Percentiles rank a stretch among this genome's conserved stretches.
phyloP scores from a whole-genome alignment of 164 flowering plant species.

The Aristolochia californica region DNA sequence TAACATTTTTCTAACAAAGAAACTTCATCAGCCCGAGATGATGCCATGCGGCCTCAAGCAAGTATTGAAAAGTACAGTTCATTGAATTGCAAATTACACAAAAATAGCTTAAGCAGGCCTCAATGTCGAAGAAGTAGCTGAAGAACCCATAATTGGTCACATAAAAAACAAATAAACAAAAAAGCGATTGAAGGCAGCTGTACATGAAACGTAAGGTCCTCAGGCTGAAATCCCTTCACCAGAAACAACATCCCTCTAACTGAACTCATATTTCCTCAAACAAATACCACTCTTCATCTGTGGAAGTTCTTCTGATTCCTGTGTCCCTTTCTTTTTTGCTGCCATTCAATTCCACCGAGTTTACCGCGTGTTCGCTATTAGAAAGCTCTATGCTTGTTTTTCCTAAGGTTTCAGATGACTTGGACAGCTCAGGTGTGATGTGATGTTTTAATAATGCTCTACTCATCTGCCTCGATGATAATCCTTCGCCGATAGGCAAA shows the following conservation, averaged over 20 bases:
- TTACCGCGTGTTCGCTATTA: constrained; percentile 6
- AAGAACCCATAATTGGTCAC: too few relatives aligned
- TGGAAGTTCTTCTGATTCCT: constrained; percentile 11
- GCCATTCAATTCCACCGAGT: constrained; percentile 3
- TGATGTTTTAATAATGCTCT: constrained; percentile 47
- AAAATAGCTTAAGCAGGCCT: too few relatives aligned
- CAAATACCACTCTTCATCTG: constrained; percentile 49
- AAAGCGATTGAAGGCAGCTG: too few relatives aligned
- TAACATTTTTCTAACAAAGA: too few relatives aligned
- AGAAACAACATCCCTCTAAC: neutral
- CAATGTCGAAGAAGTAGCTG: too few relatives aligned
- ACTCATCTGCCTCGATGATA: constrained; percentile 54
- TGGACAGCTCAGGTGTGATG: constrained; percentile 27
- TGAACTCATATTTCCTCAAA: constrained; percentile 5
- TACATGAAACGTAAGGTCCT: too few relatives aligned
- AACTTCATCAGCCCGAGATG: too few relatives aligned
- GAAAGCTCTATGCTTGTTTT: constrained; percentile 18
- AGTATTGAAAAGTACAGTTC: too few relatives aligned
- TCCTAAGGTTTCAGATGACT: constrained; percentile 12
- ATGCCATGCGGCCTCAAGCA: too few relatives aligned
- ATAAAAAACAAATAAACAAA: too few relatives aligned
- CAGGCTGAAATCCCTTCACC: neutral
- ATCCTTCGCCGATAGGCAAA: constrained; percentile 44
- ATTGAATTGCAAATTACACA: too few relatives aligned
- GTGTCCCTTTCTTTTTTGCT: constrained; percentile 7